phyloP scores from a whole-genome alignment of 768 basidiomycete genomes.

The Lentinula lateritia region DNA sequence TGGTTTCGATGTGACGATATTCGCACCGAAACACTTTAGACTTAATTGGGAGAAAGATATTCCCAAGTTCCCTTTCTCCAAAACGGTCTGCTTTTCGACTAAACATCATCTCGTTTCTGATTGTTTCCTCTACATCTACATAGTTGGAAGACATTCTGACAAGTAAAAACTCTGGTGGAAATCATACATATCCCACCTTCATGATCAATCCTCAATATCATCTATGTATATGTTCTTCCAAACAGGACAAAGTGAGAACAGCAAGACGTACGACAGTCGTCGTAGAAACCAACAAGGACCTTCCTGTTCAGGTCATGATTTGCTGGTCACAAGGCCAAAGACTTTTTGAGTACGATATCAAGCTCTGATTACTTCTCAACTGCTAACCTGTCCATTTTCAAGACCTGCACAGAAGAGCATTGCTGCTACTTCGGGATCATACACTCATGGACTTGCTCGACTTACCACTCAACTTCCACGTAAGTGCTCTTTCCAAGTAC shows the following conservation, averaged over 20 bases:
- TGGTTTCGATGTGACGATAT: constrained; percentile 66
- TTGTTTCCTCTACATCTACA: background rate
- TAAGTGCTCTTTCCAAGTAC: constrained; percentile 21
- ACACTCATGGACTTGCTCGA: constrained; percentile 71
- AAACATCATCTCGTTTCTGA: background rate
- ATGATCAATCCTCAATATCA: constrained; percentile 90
- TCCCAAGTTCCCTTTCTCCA: constrained; percentile 30
- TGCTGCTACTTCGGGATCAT: constrained; percentile 69
- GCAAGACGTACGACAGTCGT: constrained; percentile 40
- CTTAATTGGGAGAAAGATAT: constrained; percentile 44
- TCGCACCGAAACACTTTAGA: constrained; percentile 30
- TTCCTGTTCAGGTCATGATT: constrained; percentile 68
- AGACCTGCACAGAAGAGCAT: constrained; percentile 66
- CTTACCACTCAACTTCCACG: constrained; percentile 47
- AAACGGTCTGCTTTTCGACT: constrained; percentile 24
- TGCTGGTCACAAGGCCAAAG: constrained; percentile 76
- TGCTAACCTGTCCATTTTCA: background rate
- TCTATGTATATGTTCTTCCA: constrained; percentile 47
- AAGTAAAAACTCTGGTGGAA: constrained; percentile 77
- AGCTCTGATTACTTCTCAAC: background rate
- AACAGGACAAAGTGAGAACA: constrained; percentile 11
- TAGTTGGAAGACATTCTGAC: constrained; percentile 63
- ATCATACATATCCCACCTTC: constrained; percentile 71
- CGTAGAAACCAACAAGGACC: constrained; percentile 53
- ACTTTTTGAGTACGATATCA: constrained; percentile 61